Conservation (phyloP, 345 rosid genomes). For the Boechera divaricarpa region DNA sequence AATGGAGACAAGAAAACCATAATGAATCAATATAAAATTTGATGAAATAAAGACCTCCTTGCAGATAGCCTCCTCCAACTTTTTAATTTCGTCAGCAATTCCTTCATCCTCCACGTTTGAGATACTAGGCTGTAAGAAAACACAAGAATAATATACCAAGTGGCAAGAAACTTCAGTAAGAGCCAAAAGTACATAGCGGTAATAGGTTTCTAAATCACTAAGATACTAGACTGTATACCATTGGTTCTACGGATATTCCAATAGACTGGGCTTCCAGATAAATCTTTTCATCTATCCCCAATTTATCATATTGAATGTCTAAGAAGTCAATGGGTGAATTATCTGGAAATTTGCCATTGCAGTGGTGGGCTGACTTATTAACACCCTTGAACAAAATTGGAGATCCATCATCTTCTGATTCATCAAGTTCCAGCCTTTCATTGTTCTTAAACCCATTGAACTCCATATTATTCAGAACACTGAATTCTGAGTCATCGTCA, state of each 20-base stretch:
- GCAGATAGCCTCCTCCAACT: constrained; percentile 62
- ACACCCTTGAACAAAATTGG: constrained; percentile 45
- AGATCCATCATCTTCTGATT: constrained; percentile 53
- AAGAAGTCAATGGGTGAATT: constrained; percentile 49
- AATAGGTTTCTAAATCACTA: constrained; percentile 9
- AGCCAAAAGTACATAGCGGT: constrained; percentile 22
- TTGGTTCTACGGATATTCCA: constrained; percentile 73
- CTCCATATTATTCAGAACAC: constrained; percentile 52
- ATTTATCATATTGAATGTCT: constrained; percentile 56
- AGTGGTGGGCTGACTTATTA: constrained; percentile 32
- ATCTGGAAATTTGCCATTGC: constrained; percentile 45
- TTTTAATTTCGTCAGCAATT: constrained; percentile 59
- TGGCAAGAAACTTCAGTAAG: constrained; percentile 33
- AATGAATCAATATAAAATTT: constrained; percentile 6
- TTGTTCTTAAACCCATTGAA: constrained; percentile 61
- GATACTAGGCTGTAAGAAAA: constrained; percentile 58
- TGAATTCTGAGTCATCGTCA: constrained; percentile 63
- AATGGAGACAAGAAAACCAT: constrained; percentile 21
- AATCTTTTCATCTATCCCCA: constrained; percentile 73
- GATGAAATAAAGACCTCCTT: constrained; percentile 61
- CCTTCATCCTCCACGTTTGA: constrained; percentile 63
- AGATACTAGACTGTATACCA: constrained; percentile 52
- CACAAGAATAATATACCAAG: constrained; percentile 24
- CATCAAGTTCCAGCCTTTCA: constrained; percentile 57
- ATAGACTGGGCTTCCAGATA: constrained; percentile 74